Conservation (phyloP, 768 basidiomycete species). For the Gyrodon lividus region DNA sequence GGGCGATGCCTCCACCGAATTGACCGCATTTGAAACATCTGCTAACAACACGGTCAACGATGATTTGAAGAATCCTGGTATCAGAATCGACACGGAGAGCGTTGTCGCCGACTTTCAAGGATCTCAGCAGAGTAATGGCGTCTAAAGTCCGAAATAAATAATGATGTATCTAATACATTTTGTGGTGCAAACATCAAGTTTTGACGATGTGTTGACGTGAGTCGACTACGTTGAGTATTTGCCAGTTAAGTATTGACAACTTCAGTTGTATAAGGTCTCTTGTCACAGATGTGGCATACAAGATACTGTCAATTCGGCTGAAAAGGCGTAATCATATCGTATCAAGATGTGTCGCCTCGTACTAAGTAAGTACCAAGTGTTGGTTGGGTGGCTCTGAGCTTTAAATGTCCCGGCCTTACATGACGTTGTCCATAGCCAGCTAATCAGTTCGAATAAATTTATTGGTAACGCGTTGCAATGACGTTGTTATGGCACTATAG, state of each 20-base stretch:
- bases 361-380: neutral
- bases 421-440: neutral
- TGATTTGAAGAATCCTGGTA: neutral
- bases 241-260: neutral
- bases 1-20: neutral
- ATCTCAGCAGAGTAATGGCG: neutral
- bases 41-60: neutral
- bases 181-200: neutral
- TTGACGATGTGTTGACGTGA: neutral
- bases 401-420: too few species aligned
- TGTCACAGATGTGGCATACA: too few species aligned
- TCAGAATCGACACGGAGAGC: neutral
- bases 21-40: neutral
- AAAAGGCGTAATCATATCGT: neutral
- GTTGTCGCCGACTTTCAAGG: neutral
- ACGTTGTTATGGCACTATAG: neutral
- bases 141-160: neutral
- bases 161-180: neutral
- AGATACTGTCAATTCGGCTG: too few species aligned
- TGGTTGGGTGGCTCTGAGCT: neutral
- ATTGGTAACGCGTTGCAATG: neutral
- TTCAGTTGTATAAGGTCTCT: neutral
- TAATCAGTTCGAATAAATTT: neutral
- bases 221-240: neutral
- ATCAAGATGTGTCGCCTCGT: neutral